Evolutionary conservation across 345 rosid species (phyloP).

Genomic region (Arabis alpina): DNA sequence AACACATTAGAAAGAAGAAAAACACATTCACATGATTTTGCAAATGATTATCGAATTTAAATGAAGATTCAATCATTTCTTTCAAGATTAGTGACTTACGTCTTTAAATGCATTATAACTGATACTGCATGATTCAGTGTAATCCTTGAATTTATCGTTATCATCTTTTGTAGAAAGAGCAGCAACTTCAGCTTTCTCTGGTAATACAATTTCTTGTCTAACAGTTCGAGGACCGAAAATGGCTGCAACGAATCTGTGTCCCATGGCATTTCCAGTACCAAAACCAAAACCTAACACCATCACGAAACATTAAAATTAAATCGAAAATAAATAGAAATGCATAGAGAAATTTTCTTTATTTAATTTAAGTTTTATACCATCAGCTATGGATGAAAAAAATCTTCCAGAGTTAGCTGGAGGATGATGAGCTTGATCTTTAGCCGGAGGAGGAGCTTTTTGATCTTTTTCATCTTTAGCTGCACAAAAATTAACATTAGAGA

Average conservation of each 20-base stretch:
- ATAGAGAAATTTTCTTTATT: neutral
- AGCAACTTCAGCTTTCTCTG: constrained; percentile 26
- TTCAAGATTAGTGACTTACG: neutral
- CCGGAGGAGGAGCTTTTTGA: neutral
- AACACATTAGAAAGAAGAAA: neutral
- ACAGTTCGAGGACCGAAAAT: constrained; percentile 33
- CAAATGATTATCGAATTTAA: constrained; percentile 4
- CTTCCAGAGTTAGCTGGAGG: neutral
- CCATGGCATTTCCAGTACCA: constrained; percentile 22
- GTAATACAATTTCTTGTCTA: constrained; percentile 8
- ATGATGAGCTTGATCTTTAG: neutral
- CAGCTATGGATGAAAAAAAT: neutral
- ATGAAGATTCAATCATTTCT: neutral
- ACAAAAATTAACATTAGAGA: neutral
- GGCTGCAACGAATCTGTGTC: constrained; percentile 17
- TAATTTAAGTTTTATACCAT: constrained; percentile 15
- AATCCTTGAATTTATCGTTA: constrained; percentile 27
- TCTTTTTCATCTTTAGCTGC: constrained; percentile 6
- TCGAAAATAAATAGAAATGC: neutral
- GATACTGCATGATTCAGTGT: neutral
- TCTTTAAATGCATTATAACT: constrained; percentile 34
- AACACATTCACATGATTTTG: neutral
- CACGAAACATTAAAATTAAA: neutral
- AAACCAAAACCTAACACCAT: constrained; percentile 8
- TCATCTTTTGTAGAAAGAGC: constrained; percentile 18